phyloP scores from a whole-genome alignment of 1,284 basidiomycete species.

The Cryptococcus amylolentus region DNA sequence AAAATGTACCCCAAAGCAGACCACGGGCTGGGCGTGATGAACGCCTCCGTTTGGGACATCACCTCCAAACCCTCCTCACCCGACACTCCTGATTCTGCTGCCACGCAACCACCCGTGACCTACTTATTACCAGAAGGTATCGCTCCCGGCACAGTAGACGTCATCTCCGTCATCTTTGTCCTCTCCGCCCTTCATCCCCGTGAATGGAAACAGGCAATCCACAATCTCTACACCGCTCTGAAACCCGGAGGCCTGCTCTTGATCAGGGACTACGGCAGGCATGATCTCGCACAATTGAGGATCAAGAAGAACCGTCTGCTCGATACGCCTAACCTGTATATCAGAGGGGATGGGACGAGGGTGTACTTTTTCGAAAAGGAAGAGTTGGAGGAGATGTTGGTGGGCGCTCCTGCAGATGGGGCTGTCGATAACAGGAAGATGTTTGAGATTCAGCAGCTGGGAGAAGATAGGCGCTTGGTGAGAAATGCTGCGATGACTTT shows the following conservation, averaged over 20 bases:
- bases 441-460: constrained; percentile 71
- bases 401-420: constrained; percentile 52
- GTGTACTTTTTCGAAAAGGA: constrained; percentile 91
- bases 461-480: constrained; percentile 75
- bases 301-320: constrained; percentile 86
- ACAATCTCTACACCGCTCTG: constrained; percentile 80
- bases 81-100: not conserved
- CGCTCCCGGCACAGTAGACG: constrained; percentile 68
- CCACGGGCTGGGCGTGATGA: constrained; percentile 60
- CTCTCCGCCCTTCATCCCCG: constrained; percentile 88
- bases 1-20: constrained; percentile 67
- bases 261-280: constrained; percentile 89
- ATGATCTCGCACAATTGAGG: constrained; percentile 89
- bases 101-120: not conserved
- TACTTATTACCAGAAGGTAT: constrained; percentile 62
- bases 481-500: constrained; percentile 5
- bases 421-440: constrained; percentile 39
- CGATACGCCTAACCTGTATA: constrained; percentile 89
- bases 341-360: constrained; percentile 91
- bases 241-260: constrained; percentile 83
- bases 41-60: constrained; percentile 88
- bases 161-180: constrained; percentile 91
- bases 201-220: constrained; percentile 82
- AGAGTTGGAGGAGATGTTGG: constrained; percentile 75
- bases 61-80: constrained; percentile 54